Conservation (phyloP, 2,329 filamentous ascomycete species). For the Orbilia brochopaga region DNA sequence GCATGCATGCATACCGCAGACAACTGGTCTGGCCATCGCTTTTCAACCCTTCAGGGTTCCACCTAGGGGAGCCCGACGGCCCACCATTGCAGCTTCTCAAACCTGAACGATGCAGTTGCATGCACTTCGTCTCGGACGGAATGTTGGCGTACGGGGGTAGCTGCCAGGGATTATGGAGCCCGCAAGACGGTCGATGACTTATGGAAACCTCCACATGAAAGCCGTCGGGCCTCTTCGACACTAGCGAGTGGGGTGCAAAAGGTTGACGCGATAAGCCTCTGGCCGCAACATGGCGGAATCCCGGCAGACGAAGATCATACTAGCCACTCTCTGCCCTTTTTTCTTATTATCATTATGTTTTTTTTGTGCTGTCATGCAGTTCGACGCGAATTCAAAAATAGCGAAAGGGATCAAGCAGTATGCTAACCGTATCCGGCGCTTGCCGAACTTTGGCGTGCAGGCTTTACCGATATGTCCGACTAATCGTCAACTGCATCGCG, state of each 20-base stretch:
- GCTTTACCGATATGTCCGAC: conserved; percentile 83
- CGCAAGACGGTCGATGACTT: conserved; percentile 46
- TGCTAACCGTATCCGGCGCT: conserved; percentile 46
- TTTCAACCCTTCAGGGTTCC: conserved; percentile 43
- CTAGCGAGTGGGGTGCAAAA: conserved; percentile 31
- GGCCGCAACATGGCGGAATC: conserved; percentile 14
- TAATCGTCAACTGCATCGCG: conserved; percentile 82
- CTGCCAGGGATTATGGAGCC: conserved; percentile 38
- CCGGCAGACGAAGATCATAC: conserved; percentile 4
- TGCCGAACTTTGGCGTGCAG: conserved; percentile 60
- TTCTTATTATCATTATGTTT: not conserved
- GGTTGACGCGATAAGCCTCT: conserved; percentile 41
- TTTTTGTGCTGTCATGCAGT: conserved; percentile 4
- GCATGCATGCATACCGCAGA: conserved; percentile 34
- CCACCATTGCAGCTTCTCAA: conserved; percentile 50
- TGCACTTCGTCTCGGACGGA: conserved; percentile 50
- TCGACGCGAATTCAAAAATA: conserved; percentile 14
- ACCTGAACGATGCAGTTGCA: conserved; percentile 31
- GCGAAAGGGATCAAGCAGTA: conserved; percentile 4
- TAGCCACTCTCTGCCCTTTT: not conserved
- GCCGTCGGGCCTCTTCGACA: conserved; percentile 40
- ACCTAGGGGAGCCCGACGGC: conserved; percentile 32
- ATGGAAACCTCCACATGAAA: conserved; percentile 47
- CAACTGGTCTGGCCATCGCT: conserved; percentile 34
- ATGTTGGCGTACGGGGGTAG: conserved; percentile 37